A percentile compares a stretch with the other conserved stretches of the same genome.
Conservation (phyloP, 352 stramenopile genomes). For the Globisporangium cederbergense region DNA sequence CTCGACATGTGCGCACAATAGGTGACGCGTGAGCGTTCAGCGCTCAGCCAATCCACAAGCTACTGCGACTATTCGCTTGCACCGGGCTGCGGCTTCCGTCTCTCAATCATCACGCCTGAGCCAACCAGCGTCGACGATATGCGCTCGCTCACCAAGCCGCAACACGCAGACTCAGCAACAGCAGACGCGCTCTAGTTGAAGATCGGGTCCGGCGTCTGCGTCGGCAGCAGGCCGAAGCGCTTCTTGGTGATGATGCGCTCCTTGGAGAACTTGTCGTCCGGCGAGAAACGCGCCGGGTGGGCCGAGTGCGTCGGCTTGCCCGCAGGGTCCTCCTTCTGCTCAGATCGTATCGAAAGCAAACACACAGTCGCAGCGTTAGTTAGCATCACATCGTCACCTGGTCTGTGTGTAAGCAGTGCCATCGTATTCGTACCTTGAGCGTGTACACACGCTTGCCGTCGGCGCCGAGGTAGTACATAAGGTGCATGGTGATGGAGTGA, state of each 20-base stretch:
- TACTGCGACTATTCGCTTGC: no score
- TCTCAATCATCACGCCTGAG: neutral
- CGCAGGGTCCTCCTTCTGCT: slow-evolving; percentile 92
- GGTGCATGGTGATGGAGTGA: slow-evolving; percentile 89
- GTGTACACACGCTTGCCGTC: slow-evolving; percentile 98
- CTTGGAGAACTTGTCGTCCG: slow-evolving; percentile 99
- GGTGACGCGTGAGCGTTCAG: slow-evolving; percentile 3
- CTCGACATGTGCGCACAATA: neutral
- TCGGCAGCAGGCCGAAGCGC: slow-evolving; percentile 96
- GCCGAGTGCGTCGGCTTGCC: slow-evolving; percentile 95
- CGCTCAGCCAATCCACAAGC: no score
- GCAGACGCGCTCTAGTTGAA: slow-evolving; percentile 53
- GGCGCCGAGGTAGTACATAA: slow-evolving; percentile 98
- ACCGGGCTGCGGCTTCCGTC: neutral
- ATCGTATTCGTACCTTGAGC: slow-evolving; percentile 87
- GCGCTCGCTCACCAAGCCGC: neutral
- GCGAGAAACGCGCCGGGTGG: slow-evolving; percentile 97
- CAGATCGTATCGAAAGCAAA: neutral
- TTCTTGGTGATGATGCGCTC: slow-evolving; percentile 99
- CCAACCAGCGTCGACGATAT: no score
- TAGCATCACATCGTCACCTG: neutral
- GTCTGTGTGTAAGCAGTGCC: slow-evolving; percentile 10
- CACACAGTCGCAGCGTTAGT: neutral
- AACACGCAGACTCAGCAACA: neutral
- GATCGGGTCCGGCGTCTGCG: slow-evolving; percentile 89